A percentile compares a stretch with the other conserved stretches of the same genome.
Evolutionary conservation across 495 filamentous ascomycete species (phyloP).

Genomic region (Articulospora tetracladia): DNA sequence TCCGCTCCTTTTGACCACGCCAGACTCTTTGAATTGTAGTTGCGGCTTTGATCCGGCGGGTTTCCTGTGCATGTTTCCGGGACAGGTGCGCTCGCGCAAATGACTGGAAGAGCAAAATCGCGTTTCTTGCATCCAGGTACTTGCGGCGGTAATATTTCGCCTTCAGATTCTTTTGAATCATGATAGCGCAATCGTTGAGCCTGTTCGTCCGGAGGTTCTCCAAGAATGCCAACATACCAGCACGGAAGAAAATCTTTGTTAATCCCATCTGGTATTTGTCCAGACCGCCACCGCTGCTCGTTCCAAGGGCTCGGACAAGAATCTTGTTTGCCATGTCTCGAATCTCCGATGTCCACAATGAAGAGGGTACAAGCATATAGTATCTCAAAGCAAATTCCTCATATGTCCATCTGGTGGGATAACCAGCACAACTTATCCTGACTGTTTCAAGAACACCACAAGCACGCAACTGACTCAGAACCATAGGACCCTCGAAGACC

Average conservation of each 20-base stretch:
- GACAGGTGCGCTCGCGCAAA: conserved; percentile 69
- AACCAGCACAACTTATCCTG: conserved; percentile 95
- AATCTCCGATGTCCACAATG: conserved; percentile 90
- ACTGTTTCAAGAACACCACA: conserved; percentile 99
- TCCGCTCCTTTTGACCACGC: conserved; percentile 84
- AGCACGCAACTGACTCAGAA: conserved; percentile 92
- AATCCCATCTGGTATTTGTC: conserved; percentile 96
- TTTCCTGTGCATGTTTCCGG: conserved; percentile 72
- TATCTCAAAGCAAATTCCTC: conserved; percentile 97
- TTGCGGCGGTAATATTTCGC: conserved; percentile 92
- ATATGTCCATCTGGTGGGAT: conserved; percentile 98
- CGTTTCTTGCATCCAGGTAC: conserved; percentile 80
- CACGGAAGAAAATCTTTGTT: conserved; percentile 98
- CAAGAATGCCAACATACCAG: conserved; percentile 96
- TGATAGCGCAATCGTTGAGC: conserved; percentile 89
- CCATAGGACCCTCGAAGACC: conserved; percentile 99
- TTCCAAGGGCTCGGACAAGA: conserved; percentile 81
- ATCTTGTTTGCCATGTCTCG: conserved; percentile 91
- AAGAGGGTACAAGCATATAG: conserved; percentile 95
- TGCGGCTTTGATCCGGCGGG: conserved; percentile 78
- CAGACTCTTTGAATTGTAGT: conserved; percentile 94
- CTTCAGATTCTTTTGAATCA: conserved; percentile 98
- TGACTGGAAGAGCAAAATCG: conserved; percentile 78
- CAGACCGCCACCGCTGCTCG: conserved; percentile 67
- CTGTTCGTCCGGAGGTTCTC: conserved; percentile 88